phyloP scores from a whole-genome alignment of 1,284 basidiomycete genomes.

The Ustilago shanxiensis region DNA sequence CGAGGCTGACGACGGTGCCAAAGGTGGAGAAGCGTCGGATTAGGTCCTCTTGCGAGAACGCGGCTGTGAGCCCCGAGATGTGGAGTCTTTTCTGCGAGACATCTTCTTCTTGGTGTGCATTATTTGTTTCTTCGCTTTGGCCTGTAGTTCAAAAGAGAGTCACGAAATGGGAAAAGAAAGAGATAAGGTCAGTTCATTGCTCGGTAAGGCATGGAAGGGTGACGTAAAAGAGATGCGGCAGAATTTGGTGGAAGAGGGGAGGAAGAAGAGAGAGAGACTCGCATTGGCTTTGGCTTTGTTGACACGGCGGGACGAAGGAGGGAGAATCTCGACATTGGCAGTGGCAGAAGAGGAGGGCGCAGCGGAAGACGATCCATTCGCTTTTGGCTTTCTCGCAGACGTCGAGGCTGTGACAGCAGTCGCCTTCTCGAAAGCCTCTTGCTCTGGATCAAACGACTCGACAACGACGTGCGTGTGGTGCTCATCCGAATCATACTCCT shows the following conservation, averaged over 20 bases:
- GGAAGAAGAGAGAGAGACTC: slow-evolving; percentile 42
- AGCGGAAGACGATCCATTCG: slow-evolving; percentile 34
- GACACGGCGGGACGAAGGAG: slow-evolving; percentile 55
- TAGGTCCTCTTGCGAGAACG: slow-evolving; percentile 57
- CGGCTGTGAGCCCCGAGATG: slow-evolving; percentile 61
- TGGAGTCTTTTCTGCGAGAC: slow-evolving; percentile 56
- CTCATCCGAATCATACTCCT: slow-evolving; percentile 52
- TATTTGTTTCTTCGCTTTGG: slow-evolving; percentile 46
- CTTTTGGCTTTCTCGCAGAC: slow-evolving; percentile 20
- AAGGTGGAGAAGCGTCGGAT: slow-evolving; percentile 56
- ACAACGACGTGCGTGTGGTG: slow-evolving; percentile 56
- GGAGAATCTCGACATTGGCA: slow-evolving; percentile 50
- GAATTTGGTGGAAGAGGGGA: slow-evolving; percentile 2
- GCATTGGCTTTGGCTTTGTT: slow-evolving; percentile 61
- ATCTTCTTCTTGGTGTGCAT: slow-evolving; percentile 56
- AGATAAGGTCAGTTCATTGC: slow-evolving; percentile 6
- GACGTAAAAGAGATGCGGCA: neutral
- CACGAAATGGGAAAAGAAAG: neutral
- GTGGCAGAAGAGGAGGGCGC: slow-evolving; percentile 21
- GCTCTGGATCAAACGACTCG: slow-evolving; percentile 52
- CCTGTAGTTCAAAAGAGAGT: slow-evolving; percentile 21
- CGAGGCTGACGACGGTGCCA: slow-evolving; percentile 53
- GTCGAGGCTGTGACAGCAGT: slow-evolving; percentile 12
- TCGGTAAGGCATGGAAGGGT: neutral
- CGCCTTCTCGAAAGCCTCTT: slow-evolving; percentile 42